Evolutionary conservation across 257 asterid genomes (phyloP).

Genomic region (Scutellaria minor): DNA sequence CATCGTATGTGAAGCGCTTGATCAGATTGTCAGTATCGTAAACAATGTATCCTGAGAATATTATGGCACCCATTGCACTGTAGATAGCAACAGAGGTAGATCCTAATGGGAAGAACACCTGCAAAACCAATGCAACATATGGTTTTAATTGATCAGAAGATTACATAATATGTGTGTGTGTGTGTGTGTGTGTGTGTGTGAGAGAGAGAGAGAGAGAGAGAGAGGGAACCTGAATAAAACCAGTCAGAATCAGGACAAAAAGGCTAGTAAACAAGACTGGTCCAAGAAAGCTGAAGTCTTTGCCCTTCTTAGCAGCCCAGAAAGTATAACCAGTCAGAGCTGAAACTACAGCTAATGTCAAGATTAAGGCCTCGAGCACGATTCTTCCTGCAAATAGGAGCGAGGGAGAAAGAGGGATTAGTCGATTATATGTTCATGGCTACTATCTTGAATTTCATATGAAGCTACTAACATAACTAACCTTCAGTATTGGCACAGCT

Average conservation of each 20-base stretch:
- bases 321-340: conserved; percentile 92
- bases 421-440: neutral
- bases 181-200: too few species aligned
- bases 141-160: conserved; percentile 1
- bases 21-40: conserved; percentile 92
- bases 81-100: conserved; percentile 69
- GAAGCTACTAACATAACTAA: conserved; percentile 55
- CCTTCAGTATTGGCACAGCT: conserved; percentile 98
- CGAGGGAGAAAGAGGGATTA: conserved; percentile 23
- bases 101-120: conserved; percentile 91
- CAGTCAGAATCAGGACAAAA: conserved; percentile 71
- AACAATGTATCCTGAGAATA: conserved; percentile 87
- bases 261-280: conserved; percentile 97
- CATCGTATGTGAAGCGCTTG: conserved; percentile 93
- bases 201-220: neutral
- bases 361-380: conserved; percentile 89
- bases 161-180: too few species aligned
- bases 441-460: conserved; percentile 10
- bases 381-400: conserved; percentile 62
- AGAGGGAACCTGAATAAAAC: conserved; percentile 76
- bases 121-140: conserved; percentile 38
- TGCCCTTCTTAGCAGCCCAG: conserved; percentile 99
- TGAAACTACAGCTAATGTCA: conserved; percentile 92
- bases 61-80: conserved; percentile 84
- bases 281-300: conserved; percentile 93